Percentiles rank a stretch among this genome's conserved stretches.
These are phyloP conservation scores for Nasturtium officinale DNA, from an alignment of 345 rosid genomes.

Conservation along the genomic window DNA sequence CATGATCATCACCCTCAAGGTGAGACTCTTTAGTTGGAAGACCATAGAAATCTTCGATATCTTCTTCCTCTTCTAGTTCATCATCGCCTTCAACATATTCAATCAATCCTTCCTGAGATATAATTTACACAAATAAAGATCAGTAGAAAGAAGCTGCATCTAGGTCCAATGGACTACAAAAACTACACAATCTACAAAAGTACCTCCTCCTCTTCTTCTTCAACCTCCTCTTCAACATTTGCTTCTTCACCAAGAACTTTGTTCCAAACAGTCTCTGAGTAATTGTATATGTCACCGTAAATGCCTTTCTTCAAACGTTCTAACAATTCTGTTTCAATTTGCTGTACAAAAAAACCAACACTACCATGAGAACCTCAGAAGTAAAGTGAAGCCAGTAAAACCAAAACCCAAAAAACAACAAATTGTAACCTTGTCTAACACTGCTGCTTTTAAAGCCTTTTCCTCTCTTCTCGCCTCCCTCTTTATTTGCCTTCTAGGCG, in stretches of 20 bases:
- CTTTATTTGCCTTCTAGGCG: constrained; percentile 65
- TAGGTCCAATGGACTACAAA: not conserved
- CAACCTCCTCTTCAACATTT: constrained; percentile 42
- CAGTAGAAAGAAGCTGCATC: not conserved
- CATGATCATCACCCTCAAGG: constrained; percentile 46
- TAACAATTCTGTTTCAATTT: constrained; percentile 80
- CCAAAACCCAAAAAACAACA: not conserved
- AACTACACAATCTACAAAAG: not conserved
- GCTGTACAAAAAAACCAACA: constrained; percentile 49
- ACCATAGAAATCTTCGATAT: constrained; percentile 80
- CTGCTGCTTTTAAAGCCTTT: constrained; percentile 84
- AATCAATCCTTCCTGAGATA: constrained; percentile 60
- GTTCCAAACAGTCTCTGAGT: constrained; percentile 49
- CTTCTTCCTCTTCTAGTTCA: constrained; percentile 83
- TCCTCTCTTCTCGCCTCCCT: constrained; percentile 84
- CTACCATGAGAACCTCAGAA: constrained; percentile 5
- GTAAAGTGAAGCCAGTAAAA: constrained; percentile 2
- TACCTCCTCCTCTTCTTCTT: constrained; percentile 67
- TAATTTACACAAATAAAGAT: not conserved
- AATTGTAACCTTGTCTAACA: constrained; percentile 69
- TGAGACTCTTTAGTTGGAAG: constrained; percentile 41
- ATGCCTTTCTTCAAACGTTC: constrained; percentile 76
- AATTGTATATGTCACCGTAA: constrained; percentile 72
- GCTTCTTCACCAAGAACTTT: constrained; percentile 57
- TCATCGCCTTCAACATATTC: constrained; percentile 84